Percentiles rank a stretch among this genome's conserved stretches.
Conservation (phyloP, 495 filamentous ascomycete genomes). For the Rhypophila decipiens region DNA sequence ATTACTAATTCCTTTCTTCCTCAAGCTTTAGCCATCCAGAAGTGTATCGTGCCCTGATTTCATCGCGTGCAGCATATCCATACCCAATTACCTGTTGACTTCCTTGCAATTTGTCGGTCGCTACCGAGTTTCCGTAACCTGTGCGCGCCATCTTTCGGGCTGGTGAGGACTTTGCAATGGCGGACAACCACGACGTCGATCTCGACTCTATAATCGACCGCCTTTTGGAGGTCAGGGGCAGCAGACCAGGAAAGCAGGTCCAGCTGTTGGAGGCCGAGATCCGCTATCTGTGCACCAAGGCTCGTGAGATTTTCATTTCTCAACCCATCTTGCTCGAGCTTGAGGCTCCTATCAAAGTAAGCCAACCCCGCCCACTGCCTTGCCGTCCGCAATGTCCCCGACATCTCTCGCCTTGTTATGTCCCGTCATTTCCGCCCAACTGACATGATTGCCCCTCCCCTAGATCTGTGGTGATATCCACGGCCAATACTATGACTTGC, state of each 20-base stretch:
- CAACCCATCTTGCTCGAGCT: constrained; percentile 97
- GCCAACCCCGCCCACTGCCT: constrained; percentile 9
- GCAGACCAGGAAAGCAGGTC: constrained; percentile 96
- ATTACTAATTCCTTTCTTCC: no score
- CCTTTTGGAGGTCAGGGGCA: constrained; percentile 94
- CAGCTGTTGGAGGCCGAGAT: constrained; percentile 96
- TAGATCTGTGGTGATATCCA: constrained; percentile 99
- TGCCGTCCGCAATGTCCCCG: neutral
- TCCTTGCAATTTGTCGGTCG: constrained; percentile 23
- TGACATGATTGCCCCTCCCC: constrained; percentile 10
- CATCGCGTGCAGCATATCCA: constrained; percentile 10
- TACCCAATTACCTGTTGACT: constrained; percentile 5
- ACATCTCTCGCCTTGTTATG: neutral
- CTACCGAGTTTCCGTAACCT: constrained; percentile 18
- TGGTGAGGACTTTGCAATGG: constrained; percentile 59
- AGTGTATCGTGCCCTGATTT: constrained; percentile 23
- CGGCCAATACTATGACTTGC: constrained; percentile 97
- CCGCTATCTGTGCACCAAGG: constrained; percentile 96
- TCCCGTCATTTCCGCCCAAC: constrained; percentile 1
- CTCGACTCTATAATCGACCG: constrained; percentile 99
- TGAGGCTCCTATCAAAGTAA: constrained; percentile 97
- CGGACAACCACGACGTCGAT: constrained; percentile 95
- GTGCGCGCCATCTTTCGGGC: constrained; percentile 33
- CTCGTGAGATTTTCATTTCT: constrained; percentile 98
- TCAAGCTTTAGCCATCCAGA: constrained; percentile 12